Evolutionary conservation across 306 rosid species (phyloP), one percentile per base, ranked within the genome.

Genomic region (Trifolium pratense): DNA sequence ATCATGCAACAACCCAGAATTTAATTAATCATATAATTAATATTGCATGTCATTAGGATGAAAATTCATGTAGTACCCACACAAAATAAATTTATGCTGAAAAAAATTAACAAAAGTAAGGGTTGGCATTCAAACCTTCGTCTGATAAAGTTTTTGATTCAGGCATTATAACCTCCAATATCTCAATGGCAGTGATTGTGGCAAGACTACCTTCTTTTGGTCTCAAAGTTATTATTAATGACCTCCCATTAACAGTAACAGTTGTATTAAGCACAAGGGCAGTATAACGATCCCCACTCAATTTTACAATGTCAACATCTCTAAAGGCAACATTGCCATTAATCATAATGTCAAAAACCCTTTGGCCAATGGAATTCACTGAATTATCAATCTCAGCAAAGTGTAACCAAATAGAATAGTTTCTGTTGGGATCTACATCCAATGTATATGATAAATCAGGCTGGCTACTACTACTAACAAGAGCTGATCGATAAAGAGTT

Each of bases 321-420:
- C n/a, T 5, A 58, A 88, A 86, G 74, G 0, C 31, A 74, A 57
- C 67, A 74, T 88, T 62, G 7, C 97, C 96, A 74, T 94, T 94
- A 76, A 94, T 88, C 57, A 79, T 11, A 65, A 94, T 78, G 80
- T 91, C 84, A 64, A 94, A 94, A 55, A 91, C 92, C 81, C 99
- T 86, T 82, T 89, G 84, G 62, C 96, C 97, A 31, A 31, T 75
- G 60, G 78, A 78, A 71, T 75, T 81, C 36, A 94, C 75, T 9
- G 90, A 73, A 61, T 57, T 62, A 62, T 89, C 93, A 79, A 94
- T 89, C 85, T 94, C 99, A 3, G 99, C 96, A 69, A 94, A 91
- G 80, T 91, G 97, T 59, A 94, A 78, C 97, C 97, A 91, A 84
- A 94, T 72, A 14, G 99, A 94, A 82, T 91, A 91, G 88, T 94